Evolutionary conservation across 2,329 filamentous ascomycete genomes (phyloP).

Genomic region (Metarhizium brunneum): DNA sequence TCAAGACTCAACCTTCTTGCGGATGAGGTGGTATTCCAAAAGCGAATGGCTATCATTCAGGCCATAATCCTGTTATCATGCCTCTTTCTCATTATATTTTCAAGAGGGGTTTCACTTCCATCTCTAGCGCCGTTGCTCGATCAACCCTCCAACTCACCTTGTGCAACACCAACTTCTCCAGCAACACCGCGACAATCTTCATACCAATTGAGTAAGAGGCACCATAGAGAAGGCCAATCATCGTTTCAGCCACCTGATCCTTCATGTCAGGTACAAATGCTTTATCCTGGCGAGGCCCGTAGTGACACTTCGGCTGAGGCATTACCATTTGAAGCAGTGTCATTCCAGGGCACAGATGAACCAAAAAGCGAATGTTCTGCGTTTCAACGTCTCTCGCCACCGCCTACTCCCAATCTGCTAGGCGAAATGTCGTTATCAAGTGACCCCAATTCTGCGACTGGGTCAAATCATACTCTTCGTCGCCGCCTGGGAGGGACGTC

Average conservation of each 20-base stretch:
- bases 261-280: not conserved
- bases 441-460: not conserved
- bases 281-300: not conserved
- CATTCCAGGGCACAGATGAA: constrained; percentile 6
- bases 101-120: constrained; percentile 35
- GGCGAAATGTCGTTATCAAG: constrained; percentile 9
- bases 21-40: constrained; percentile 82
- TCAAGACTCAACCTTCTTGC: constrained; percentile 76
- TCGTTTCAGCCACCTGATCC: not conserved
- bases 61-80: constrained; percentile 80
- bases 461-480: not conserved
- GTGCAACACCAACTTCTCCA: constrained; percentile 12
- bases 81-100: constrained; percentile 80
- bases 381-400: constrained; percentile 18
- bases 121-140: constrained; percentile 22
- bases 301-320: not conserved
- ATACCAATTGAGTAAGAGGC: not conserved
- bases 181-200: constrained; percentile 7
- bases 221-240: not conserved
- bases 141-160: constrained; percentile 14
- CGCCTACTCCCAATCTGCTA: constrained; percentile 13
- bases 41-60: constrained; percentile 89
- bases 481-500: not conserved
- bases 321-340: not conserved
- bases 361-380: constrained; percentile 7